phyloP scores from a whole-genome alignment of 2,329 filamentous ascomycete species.

The Penicillium verrucosum region DNA sequence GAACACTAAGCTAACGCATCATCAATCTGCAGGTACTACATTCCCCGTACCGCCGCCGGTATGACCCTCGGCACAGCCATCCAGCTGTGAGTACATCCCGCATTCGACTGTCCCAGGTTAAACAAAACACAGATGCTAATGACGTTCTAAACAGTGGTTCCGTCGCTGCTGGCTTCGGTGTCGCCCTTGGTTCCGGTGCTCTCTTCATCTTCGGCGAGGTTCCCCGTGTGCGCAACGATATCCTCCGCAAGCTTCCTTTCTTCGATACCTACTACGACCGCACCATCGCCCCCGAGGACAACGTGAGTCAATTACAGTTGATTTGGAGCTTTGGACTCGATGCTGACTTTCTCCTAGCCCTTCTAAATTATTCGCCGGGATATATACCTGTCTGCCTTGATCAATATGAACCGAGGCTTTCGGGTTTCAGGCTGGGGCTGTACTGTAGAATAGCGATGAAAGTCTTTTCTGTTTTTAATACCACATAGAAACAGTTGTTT shows the following conservation, averaged over 20 bases:
- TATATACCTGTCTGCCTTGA: conserved; percentile 13
- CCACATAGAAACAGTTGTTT: conserved; percentile 34
- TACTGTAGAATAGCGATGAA: conserved; percentile 38
- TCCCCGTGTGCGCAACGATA: conserved; percentile 60
- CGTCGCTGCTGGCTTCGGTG: conserved; percentile 56
- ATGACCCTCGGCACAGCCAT: conserved; percentile 42
- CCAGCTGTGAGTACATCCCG: conserved; percentile 45
- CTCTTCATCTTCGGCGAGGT: conserved; percentile 65
- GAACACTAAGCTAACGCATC: conserved; percentile 5
- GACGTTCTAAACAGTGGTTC: conserved; percentile 35
- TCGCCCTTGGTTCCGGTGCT: conserved; percentile 56
- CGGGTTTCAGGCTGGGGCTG: conserved; percentile 18
- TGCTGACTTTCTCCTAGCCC: conserved; percentile 31
- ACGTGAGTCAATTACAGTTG: conserved; percentile 40
- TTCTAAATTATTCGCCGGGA: conserved; percentile 32
- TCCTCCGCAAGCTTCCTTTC: conserved; percentile 59
- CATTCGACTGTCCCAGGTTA: not conserved
- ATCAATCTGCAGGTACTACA: conserved; percentile 46
- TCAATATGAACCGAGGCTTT: conserved; percentile 11
- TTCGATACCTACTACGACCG: conserved; percentile 56
- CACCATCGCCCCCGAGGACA: conserved; percentile 62
- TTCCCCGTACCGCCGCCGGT: conserved; percentile 49
- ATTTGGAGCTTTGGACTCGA: not conserved
- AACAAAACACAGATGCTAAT: conserved; percentile 16
- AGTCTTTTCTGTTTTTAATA: conserved; percentile 30